A percentile compares a stretch with the other conserved stretches of the same genome.
Evolutionary conservation across 805 yeast species (phyloP).

Genomic region (Priceomyces melissophilus): DNA sequence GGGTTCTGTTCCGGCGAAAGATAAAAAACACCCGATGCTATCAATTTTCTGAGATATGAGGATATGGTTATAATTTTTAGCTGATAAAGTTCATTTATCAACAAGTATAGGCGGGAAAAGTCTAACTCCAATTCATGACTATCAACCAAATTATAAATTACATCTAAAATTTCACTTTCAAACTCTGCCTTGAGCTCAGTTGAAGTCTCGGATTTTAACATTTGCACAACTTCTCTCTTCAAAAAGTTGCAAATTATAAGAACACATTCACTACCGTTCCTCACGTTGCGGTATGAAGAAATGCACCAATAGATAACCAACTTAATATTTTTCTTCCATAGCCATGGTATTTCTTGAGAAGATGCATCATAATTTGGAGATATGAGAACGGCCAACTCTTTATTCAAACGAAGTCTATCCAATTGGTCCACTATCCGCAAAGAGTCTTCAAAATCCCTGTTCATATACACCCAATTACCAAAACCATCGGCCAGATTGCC

Average conservation of each 20-base stretch:
- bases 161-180: conserved; percentile 40
- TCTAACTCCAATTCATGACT: conserved; percentile 21
- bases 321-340: conserved; percentile 36
- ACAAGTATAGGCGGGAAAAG: conserved; percentile 32
- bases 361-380: conserved; percentile 16
- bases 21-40: conserved; percentile 83
- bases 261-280: conserved; percentile 27
- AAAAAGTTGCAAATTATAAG: conserved; percentile 43
- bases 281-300: conserved; percentile 32
- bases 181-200: conserved; percentile 39
- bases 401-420: conserved; percentile 29
- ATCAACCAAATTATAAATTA: conserved; percentile 29
- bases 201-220: conserved; percentile 13
- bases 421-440: conserved; percentile 33
- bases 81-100: conserved; percentile 51
- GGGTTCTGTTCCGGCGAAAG: conserved; percentile 35
- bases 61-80: conserved; percentile 53
- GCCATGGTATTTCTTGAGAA: conserved; percentile 8
- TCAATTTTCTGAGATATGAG: conserved; percentile 71
- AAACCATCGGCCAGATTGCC: too few relatives aligned
- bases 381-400: conserved; percentile 26
- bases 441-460: conserved; percentile 25
- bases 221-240: conserved; percentile 35
- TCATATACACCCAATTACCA: conserved; percentile 12
- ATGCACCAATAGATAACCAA: conserved; percentile 39